These are phyloP conservation scores for Diplodia sapinea DNA, from an alignment of 2,329 filamentous ascomycete species.

Conservation along the genomic window DNA sequence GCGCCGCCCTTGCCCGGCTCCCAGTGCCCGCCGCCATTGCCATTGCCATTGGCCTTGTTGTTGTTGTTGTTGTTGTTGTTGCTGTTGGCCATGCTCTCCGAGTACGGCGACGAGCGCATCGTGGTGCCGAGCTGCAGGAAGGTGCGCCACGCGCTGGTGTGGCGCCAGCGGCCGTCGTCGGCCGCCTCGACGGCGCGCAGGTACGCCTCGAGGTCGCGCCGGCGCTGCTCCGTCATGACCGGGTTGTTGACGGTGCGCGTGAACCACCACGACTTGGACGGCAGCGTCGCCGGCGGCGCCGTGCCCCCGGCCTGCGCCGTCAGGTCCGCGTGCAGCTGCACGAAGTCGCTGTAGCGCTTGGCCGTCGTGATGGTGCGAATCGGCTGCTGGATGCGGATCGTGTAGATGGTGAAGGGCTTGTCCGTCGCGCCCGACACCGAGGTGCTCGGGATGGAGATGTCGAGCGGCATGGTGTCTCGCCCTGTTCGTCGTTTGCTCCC, in stretches of 20 bases:
- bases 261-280: conserved; percentile 82
- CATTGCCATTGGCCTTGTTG: too few relatives aligned
- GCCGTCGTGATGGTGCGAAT: conserved; percentile 76
- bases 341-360: conserved; percentile 85
- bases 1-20: conserved; percentile 13
- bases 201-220: conserved; percentile 71
- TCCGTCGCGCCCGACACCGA: conserved; percentile 55
- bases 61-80: too few relatives aligned
- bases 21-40: too few relatives aligned
- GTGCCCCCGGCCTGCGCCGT: conserved; percentile 64
- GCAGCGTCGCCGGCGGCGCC: conserved; percentile 72
- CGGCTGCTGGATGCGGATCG: conserved; percentile 76
- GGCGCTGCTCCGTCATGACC: conserved; percentile 73
- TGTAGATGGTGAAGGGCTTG: conserved; percentile 78
- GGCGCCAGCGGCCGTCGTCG: conserved; percentile 77
- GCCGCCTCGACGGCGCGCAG: conserved; percentile 73
- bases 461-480: conserved; percentile 32
- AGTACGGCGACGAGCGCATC: conserved; percentile 27
- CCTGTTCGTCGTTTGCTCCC: background rate
- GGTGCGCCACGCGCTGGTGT: conserved; percentile 71
- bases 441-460: conserved; percentile 55
- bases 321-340: conserved; percentile 68
- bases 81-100: background rate
- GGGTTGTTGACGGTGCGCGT: conserved; percentile 65
- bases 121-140: conserved; percentile 68